phyloP scores from a whole-genome alignment of 2,329 filamentous ascomycete species.

The Colletotrichum sp. region DNA sequence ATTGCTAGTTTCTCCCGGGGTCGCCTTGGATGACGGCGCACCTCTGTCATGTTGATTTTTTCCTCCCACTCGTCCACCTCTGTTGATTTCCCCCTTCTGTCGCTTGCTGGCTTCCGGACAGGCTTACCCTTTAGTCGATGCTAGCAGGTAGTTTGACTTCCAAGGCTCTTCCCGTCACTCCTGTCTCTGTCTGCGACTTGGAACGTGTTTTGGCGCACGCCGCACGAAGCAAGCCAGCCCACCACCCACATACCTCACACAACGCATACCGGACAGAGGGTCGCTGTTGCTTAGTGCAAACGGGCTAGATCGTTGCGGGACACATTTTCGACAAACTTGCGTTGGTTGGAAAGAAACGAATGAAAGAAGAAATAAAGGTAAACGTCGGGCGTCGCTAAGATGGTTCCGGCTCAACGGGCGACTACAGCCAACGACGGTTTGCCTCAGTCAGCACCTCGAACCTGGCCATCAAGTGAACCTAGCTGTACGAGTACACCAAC shows the following conservation, averaged over 20 bases:
- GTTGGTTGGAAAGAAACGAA: neutral
- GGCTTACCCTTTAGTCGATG: neutral
- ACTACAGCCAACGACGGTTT: neutral
- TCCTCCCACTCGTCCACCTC: neutral
- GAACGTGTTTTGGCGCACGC: neutral
- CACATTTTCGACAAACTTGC: neutral
- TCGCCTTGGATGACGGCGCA: neutral
- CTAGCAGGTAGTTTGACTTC: neutral
- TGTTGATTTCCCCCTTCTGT: neutral
- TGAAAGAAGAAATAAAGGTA: neutral
- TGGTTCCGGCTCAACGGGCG: conserved; percentile 10
- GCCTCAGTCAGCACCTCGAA: conserved; percentile 8
- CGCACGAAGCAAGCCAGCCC: neutral
- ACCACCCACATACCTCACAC: neutral
- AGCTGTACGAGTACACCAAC: neutral
- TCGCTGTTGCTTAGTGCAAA: neutral
- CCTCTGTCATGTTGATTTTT: neutral
- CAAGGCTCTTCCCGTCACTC: neutral
- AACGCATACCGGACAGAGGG: neutral
- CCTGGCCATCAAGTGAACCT: neutral
- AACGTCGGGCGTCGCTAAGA: neutral
- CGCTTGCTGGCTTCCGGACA: neutral
- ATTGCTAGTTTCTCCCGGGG: neutral
- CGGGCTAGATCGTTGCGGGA: neutral
- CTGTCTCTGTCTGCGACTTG: neutral